Percentiles rank a stretch among this genome's conserved stretches.
Conservation (phyloP, 2,329 filamentous ascomycete species). For the Exophiala sp. region DNA sequence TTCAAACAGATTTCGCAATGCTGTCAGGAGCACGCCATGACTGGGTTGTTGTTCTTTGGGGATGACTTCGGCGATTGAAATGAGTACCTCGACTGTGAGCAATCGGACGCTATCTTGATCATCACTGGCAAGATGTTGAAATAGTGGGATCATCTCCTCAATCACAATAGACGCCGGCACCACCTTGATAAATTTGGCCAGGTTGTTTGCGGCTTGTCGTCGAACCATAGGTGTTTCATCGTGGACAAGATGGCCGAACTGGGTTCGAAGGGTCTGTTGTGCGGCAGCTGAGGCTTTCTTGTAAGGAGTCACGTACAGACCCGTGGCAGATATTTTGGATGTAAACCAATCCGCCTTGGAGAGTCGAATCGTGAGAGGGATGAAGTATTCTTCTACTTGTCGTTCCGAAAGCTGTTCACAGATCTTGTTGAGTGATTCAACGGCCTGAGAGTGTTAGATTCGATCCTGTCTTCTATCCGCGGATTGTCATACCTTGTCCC, state of each 20-base stretch:
- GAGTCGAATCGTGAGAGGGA: conserved; percentile 88
- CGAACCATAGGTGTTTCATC: conserved; percentile 99
- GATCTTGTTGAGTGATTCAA: conserved; percentile 99
- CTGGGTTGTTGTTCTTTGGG: conserved; percentile 97
- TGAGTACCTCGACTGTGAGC: conserved; percentile 91
- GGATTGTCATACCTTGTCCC: conserved; percentile 73
- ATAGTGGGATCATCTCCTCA: conserved; percentile 97
- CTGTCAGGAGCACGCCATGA: conserved; percentile 85
- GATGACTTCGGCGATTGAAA: conserved; percentile 92
- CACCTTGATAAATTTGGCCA: conserved; percentile 95
- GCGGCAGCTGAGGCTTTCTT: conserved; percentile 79
- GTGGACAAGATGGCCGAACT: conserved; percentile 88
- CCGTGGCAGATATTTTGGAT: conserved; percentile 95
- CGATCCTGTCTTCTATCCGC: conserved; percentile 1
- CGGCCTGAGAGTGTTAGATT: conserved; percentile 56
- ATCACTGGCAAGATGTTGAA: conserved; percentile 92
- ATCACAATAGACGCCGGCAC: conserved; percentile 89
- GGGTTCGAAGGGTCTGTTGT: conserved; percentile 84
- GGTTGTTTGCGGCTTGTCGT: conserved; percentile 90
- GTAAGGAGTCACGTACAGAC: conserved; percentile 90
- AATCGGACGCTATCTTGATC: conserved; percentile 97
- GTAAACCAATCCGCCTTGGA: conserved; percentile 99
- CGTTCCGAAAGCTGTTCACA: conserved; percentile 83
- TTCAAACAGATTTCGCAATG: conserved; percentile 87
- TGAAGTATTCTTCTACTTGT: conserved; percentile 96